These are phyloP conservation scores for Psilocybe tampanensis DNA, from an alignment of 768 basidiomycete genomes.

Conservation along the genomic window DNA sequence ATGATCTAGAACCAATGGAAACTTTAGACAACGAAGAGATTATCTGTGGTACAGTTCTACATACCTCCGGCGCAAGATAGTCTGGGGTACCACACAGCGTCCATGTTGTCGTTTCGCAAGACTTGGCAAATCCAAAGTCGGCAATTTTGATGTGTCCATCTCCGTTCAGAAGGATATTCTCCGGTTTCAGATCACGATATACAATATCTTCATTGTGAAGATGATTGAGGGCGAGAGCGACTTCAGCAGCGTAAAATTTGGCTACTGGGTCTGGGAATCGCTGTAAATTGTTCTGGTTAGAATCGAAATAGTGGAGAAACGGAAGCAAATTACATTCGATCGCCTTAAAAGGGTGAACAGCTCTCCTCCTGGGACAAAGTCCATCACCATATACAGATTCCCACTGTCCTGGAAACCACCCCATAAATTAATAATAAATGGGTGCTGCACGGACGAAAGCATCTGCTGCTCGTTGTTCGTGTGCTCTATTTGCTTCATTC, in stretches of 20 bases:
- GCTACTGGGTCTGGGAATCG: slow-evolving; percentile 97
- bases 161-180: slow-evolving; percentile 91
- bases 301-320: slow-evolving; percentile 11
- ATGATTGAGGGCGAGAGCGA: slow-evolving; percentile 90
- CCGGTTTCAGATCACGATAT: slow-evolving; percentile 97
- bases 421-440: slow-evolving; percentile 97
- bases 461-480: slow-evolving; percentile 94
- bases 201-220: slow-evolving; percentile 87
- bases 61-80: slow-evolving; percentile 94
- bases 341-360: slow-evolving; percentile 91
- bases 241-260: slow-evolving; percentile 96
- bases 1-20: slow-evolving; percentile 57
- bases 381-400: slow-evolving; percentile 98
- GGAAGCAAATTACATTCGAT: slow-evolving; percentile 67
- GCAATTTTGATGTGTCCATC: slow-evolving; percentile 98
- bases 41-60: slow-evolving; percentile 10
- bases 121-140: slow-evolving; percentile 96
- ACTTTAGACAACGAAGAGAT: slow-evolving; percentile 7
- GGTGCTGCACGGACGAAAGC: slow-evolving; percentile 83
- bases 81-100: slow-evolving; percentile 96
- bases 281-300: slow-evolving; percentile 37
- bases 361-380: slow-evolving; percentile 95
- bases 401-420: slow-evolving; percentile 90
- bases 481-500: slow-evolving; percentile 94
- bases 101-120: slow-evolving; percentile 85